These are phyloP conservation scores for Boletus bicolor DNA, from an alignment of 768 basidiomycete genomes.

Conservation along the genomic window DNA sequence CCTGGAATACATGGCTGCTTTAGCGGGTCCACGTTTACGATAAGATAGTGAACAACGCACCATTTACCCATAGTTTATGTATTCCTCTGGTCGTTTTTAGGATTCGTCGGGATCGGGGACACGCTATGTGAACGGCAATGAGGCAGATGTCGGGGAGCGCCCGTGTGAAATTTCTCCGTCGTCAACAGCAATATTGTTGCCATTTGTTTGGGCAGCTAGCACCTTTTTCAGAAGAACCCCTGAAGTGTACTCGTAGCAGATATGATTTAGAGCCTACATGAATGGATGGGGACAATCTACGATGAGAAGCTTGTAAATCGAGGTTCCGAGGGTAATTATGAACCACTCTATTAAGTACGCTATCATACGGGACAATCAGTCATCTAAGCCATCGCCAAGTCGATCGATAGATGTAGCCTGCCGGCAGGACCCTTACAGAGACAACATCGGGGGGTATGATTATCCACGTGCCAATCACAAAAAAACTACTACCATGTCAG, in stretches of 20 bases:
- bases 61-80: slow-evolving; percentile 64
- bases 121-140: slow-evolving; percentile 16
- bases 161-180: slow-evolving; percentile 21
- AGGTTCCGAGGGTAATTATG: background rate
- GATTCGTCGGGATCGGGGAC: slow-evolving; percentile 4
- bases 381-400: background rate
- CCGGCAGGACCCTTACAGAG: background rate
- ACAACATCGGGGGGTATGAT: background rate
- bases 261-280: too few species aligned
- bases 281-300: too few species aligned
- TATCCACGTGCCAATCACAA: background rate
- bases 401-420: background rate
- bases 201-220: slow-evolving; percentile 8
- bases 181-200: slow-evolving; percentile 20
- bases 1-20: slow-evolving; percentile 38
- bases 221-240: background rate
- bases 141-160: slow-evolving; percentile 22
- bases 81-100: slow-evolving; percentile 3
- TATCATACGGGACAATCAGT: background rate
- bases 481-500: background rate
- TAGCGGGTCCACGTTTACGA: background rate
- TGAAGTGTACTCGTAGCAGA: too few species aligned
- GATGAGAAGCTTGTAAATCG: too few species aligned
- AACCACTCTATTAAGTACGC: background rate
- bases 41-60: slow-evolving; percentile 35